Base-by-base conservation (phyloP, 1,139 yeast species). In the Oligophagozyma castellii region DNA sequence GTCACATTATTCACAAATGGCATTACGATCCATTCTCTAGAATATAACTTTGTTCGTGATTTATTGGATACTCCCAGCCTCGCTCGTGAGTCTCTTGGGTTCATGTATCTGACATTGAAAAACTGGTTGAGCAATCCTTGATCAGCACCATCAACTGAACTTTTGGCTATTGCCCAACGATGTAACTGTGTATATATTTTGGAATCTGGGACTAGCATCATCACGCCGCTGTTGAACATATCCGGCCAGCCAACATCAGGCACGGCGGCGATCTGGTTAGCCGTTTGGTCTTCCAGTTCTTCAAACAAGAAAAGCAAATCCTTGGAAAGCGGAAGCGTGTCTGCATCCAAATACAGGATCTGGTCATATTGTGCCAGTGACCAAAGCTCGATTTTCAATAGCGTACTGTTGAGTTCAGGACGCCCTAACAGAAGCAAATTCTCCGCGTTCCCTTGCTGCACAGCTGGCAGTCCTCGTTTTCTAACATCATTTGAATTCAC, bases 181-280 rank as follows among this genome's bases (percentile, higher is more conserved):
- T 56, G 34, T 36, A 83, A 58, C 11, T 61, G 58, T 3, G 55
- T 39, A 43, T 61, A 76, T 25, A 64, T 68, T 1, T 46, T 39
- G 5, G 42, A 27, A 42, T 66, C 63, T 2, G 95, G 95, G 23
- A 63, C 64, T 24, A 80, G 56, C 5, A 75, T 63, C 51, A 89
- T 65, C 23, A 89, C 73, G 5, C 96, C 96, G 14, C 93, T 74
- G 56, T 89, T 89, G 63, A 89, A 89, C 43, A 81, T 67, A 54
- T 89, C 96, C 1, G 96, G 96, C 75, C 95, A 89, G 12, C 96
- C 95, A 16, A 76, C 65, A 56, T 89, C 96, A 0, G 95, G 92
- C n/a, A 81, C 65, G 0, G 95, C 96, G 26, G 65, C 58, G 11
- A 77, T 62, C 35, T 65, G 61, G 11, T 30, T 28, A 10, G 34